Percentiles rank a stretch among this genome's conserved stretches.
Conservation (phyloP, 441 rosid genomes). For the Mallotus repandus region DNA sequence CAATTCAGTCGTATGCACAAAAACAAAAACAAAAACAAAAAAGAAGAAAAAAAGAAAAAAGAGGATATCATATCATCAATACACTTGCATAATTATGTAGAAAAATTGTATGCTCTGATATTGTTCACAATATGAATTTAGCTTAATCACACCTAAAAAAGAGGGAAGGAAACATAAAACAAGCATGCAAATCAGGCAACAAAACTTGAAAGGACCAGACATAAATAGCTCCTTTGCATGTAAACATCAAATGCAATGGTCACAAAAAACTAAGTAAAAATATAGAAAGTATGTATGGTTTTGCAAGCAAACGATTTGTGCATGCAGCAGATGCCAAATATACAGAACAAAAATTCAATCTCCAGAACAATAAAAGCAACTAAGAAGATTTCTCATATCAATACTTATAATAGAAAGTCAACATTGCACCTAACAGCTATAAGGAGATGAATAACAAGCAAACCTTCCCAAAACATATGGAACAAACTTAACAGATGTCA, state of each 20-base stretch:
- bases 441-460: slow-evolving; percentile 26
- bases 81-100: background rate
- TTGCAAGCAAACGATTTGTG: background rate
- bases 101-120: background rate
- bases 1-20: background rate
- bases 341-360: background rate
- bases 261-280: background rate
- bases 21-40: too few relatives aligned
- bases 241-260: background rate
- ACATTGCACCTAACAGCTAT: background rate
- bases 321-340: background rate
- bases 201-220: background rate
- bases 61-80: background rate
- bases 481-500: slow-evolving; percentile 90
- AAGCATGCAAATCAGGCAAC: background rate
- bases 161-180: background rate
- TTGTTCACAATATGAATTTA: background rate
- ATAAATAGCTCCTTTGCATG: background rate
- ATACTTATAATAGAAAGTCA: background rate
- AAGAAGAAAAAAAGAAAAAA: too few relatives aligned
- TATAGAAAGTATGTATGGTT: background rate
- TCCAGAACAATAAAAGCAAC: background rate
- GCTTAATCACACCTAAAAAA: background rate
- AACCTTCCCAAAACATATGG: slow-evolving; percentile 96
- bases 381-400: background rate